Evolutionary conservation across 1,139 yeast species (phyloP).

Genomic region (Geotrichum phurueaensis): DNA sequence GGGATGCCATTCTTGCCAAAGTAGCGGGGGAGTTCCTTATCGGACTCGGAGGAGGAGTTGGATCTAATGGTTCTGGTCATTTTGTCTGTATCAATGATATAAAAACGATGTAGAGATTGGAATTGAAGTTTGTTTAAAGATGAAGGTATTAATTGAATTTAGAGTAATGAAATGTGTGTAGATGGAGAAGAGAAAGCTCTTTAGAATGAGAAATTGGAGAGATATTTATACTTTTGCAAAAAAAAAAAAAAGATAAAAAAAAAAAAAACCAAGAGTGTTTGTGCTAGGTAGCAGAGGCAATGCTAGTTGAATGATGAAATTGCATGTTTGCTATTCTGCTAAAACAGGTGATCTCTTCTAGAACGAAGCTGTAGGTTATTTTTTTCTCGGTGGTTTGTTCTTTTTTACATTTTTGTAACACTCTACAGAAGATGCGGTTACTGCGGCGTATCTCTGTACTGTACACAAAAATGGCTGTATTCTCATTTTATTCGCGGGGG

Average conservation of each 20-base stretch:
- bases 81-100: background rate
- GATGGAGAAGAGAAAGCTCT: background rate
- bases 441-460: too few species aligned
- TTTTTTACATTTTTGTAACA: too few species aligned
- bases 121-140: background rate
- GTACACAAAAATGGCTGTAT: too few species aligned
- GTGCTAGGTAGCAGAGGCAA: background rate
- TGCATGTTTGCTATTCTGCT: background rate
- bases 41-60: constrained; percentile 51
- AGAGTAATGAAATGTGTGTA: too few species aligned
- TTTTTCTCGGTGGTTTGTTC: too few species aligned
- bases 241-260: too few species aligned
- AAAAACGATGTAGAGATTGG: background rate
- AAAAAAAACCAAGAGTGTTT: background rate
- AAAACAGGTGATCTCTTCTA: background rate
- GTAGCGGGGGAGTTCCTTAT: constrained; percentile 47
- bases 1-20: constrained; percentile 68
- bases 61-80: constrained; percentile 89
- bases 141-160: too few species aligned
- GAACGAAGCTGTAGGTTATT: background rate
- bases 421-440: too few species aligned
- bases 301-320: background rate
- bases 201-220: background rate
- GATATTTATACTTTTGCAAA: background rate
- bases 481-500: too few species aligned